Conservation (phyloP, 495 filamentous ascomycete genomes). For the Clohesyomyces aquaticus region DNA sequence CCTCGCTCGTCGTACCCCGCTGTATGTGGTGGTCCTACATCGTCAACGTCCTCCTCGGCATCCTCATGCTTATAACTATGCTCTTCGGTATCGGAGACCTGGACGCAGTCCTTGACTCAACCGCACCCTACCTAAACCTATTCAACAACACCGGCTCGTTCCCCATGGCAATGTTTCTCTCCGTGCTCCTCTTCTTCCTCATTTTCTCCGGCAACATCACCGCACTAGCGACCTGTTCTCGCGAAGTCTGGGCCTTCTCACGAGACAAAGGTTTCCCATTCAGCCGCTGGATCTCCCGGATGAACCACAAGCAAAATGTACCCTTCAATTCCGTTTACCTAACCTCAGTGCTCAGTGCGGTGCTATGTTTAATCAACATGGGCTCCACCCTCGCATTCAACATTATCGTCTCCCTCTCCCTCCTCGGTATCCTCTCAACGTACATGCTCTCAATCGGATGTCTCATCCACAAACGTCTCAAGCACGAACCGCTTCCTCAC, state of each 20-base stretch:
- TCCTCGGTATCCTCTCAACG: conserved; percentile 42
- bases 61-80: conserved; percentile 45
- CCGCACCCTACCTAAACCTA: conserved; percentile 37
- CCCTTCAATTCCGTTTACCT: conserved; percentile 46
- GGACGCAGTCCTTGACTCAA: conserved; percentile 34
- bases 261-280: conserved; percentile 51
- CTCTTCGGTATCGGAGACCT: conserved; percentile 42
- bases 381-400: conserved; percentile 44
- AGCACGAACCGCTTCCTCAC: conserved; percentile 42
- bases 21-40: conserved; percentile 40
- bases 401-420: conserved; percentile 37
- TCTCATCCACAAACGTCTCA: conserved; percentile 42
- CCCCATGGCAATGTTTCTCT: conserved; percentile 35
- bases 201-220: conserved; percentile 42
- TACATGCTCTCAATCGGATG: conserved; percentile 49
- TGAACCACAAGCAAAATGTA: conserved; percentile 39
- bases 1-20: conserved; percentile 39
- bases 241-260: conserved; percentile 45
- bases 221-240: conserved; percentile 45
- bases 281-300: conserved; percentile 48
- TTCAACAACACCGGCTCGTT: conserved; percentile 42
- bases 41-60: conserved; percentile 37
- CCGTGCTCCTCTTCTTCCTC: conserved; percentile 41
- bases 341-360: conserved; percentile 18
- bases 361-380: conserved; percentile 44